phyloP scores from a whole-genome alignment of 2,329 filamentous ascomycete species.

The Ophiocordyceps camponoti-saundersi region DNA sequence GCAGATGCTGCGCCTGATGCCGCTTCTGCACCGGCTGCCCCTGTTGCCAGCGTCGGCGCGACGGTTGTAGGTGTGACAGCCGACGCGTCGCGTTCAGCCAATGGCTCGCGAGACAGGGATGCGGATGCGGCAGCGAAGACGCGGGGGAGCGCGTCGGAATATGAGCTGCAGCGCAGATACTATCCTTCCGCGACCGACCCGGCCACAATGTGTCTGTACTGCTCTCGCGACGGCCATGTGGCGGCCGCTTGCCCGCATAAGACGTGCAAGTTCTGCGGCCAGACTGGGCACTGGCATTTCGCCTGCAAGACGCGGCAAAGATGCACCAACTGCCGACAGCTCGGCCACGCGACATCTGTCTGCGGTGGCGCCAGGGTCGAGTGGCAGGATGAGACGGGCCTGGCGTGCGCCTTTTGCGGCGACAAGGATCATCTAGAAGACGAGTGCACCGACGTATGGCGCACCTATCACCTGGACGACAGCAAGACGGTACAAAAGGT shows the following conservation, averaged over 20 bases:
- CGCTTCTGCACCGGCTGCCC: too few relatives aligned
- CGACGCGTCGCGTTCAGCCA: not conserved
- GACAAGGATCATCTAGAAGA: slow-evolving; percentile 38
- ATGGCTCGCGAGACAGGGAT: not conserved
- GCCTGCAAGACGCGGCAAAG: slow-evolving; percentile 31
- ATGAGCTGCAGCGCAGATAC: slow-evolving; percentile 25
- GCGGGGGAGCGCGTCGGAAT: slow-evolving; percentile 6
- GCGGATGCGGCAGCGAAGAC: not conserved
- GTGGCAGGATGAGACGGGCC: slow-evolving; percentile 31
- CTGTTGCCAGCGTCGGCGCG: too few relatives aligned
- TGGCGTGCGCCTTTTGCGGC: slow-evolving; percentile 44
- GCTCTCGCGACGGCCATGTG: slow-evolving; percentile 30
- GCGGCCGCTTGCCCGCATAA: slow-evolving; percentile 25
- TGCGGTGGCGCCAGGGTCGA: slow-evolving; percentile 39
- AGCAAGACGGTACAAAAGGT: slow-evolving; percentile 26
- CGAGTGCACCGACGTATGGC: slow-evolving; percentile 44
- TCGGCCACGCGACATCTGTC: slow-evolving; percentile 33
- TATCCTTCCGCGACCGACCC: slow-evolving; percentile 31
- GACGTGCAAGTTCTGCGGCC: slow-evolving; percentile 30
- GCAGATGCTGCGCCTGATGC: too few relatives aligned
- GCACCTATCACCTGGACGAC: slow-evolving; percentile 28
- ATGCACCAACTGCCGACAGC: slow-evolving; percentile 43
- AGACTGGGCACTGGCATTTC: slow-evolving; percentile 26
- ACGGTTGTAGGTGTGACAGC: too few relatives aligned
- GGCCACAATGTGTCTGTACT: slow-evolving; percentile 31